Evolutionary conservation across 768 basidiomycete species (phyloP), one percentile per base, ranked within the genome.

Genomic region (Lentinula detonsa): DNA sequence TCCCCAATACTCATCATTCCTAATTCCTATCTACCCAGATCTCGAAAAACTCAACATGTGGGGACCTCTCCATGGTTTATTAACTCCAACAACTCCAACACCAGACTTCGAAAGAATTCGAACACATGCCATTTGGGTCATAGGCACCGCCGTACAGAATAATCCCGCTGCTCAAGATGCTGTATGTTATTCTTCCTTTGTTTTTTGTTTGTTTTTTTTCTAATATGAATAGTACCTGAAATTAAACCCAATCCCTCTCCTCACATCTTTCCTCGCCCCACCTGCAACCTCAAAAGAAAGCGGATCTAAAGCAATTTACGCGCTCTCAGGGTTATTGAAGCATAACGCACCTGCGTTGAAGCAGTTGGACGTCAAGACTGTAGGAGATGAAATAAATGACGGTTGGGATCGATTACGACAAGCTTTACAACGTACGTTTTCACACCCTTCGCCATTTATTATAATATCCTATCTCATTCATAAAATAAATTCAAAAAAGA

Each of bases 81-180:
- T 92, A 40, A 79, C 76, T 7, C 69, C 28, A 28, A 3, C 21
- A 21, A 21, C 21, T 21, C 28, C 28, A 28, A 28, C 28, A 28
- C 28, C 75, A 0, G 80, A 85, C 2, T 79, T 87, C 0, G 79
- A 83, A n/a, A 76, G 75, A 31, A 79, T 95, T 28, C 86, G 83
- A 66, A 74, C 79, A 62, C 85, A 90, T 62, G 82, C 85, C 0
- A 73, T 95, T 9, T 96, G 94, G 94, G 85, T 95, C 0, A 80
- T 91, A 28, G 94, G 94, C 5, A 96, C 94, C 0, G 92, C 94
- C 0, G 68, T 95, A 5, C 93, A 95, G 70, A 95, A 96, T 67
- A 96, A 95, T 64, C 91, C 93, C 0, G 76, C 85, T 8, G 91
- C 94, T 0, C 94, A 95, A 65, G 77, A 82, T 58, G 83, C 85